Evolutionary conservation across 768 basidiomycete genomes (phyloP).

Genomic region (Termitomyces sp.): DNA sequence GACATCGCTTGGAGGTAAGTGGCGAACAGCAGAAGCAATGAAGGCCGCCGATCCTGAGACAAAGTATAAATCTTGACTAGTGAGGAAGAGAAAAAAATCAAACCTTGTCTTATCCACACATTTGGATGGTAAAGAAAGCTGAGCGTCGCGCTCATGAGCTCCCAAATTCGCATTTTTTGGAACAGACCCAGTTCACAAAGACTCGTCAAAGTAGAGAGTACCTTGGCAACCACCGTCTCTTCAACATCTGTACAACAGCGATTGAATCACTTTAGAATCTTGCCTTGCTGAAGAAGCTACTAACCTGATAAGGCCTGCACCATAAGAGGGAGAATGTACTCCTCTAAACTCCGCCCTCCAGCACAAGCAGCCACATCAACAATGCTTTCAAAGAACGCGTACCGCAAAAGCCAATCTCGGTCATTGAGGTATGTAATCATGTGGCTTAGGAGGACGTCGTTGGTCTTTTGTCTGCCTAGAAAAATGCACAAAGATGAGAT

Average conservation of each 20-base stretch:
- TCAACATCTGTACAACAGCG: constrained; percentile 67
- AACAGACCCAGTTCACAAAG: constrained; percentile 88
- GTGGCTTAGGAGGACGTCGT: constrained; percentile 89
- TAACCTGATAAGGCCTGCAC: constrained; percentile 89
- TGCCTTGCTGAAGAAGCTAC: constrained; percentile 12
- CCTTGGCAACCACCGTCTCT: constrained; percentile 89
- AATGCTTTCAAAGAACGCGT: constrained; percentile 93
- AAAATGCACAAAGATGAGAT: constrained; percentile 91
- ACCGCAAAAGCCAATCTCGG: constrained; percentile 86
- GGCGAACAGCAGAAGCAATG: constrained; percentile 79
- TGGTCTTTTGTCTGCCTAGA: constrained; percentile 87
- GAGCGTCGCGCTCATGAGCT: constrained; percentile 82
- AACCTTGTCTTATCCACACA: constrained; percentile 92
- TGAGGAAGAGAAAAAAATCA: constrained; percentile 4
- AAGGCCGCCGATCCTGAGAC: constrained; percentile 76
- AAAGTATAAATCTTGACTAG: not conserved
- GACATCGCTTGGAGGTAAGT: constrained; percentile 81
- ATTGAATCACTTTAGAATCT: not conserved
- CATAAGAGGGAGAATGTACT: constrained; percentile 97
- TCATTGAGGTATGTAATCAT: constrained; percentile 84
- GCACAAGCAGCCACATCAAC: constrained; percentile 95
- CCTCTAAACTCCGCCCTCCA: constrained; percentile 86
- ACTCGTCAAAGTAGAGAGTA: constrained; percentile 81
- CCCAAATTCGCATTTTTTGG: constrained; percentile 96
- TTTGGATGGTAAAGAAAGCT: constrained; percentile 96